Base-by-base conservation (phyloP, 306 rosid species). In the Prinsepia uniflora region DNA sequence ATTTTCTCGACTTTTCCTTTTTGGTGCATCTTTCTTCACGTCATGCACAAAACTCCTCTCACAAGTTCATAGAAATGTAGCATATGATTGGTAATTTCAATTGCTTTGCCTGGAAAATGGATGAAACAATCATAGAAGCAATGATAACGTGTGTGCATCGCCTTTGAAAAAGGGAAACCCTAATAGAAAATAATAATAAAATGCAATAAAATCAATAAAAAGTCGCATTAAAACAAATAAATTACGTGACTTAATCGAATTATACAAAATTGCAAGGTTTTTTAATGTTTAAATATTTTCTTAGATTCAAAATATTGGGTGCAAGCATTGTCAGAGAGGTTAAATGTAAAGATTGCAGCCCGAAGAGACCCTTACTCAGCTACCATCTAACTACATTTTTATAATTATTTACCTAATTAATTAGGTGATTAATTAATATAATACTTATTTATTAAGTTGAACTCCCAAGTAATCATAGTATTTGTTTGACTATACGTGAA, bases 391-490 rank as follows among this genome's bases (percentile, higher is more conserved):
- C 49, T 10, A 12, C 1, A 46, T 4, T 2, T 46, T 3, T 46
- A 46, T 46, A 46, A 5, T 46, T 46, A 10, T 45, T 46, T 46
- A 24, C 30, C 30, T 24, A 11, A 45, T 30, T 45, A 5, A 5
- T 10, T 45, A 45, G 3, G 36, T 30, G n/a, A n/a, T n/a, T n/a
- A 1, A 10, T 10, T 45, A 1, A 45, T 45, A 45, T 45, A 45
- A 45, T 45, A 45, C 8, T 6, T 6, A 45, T 45, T 8, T 8
- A 45, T 12, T 0, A 67, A 7, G 48, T 74, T 75, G 58, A 57
- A 22, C 19, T 41, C 75, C 67, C 52, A 79, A 69, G 79, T 15
- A 54, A 69, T 15, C 46, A 63, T 56, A 46, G 56, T 19, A 20
- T 20, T 52, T 17, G 42, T 63, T 68, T 63, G 76, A 63, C 72